Evolutionary conservation across 1,139 yeast species (phyloP).

Genomic region (Magnusiomyces ingens): DNA sequence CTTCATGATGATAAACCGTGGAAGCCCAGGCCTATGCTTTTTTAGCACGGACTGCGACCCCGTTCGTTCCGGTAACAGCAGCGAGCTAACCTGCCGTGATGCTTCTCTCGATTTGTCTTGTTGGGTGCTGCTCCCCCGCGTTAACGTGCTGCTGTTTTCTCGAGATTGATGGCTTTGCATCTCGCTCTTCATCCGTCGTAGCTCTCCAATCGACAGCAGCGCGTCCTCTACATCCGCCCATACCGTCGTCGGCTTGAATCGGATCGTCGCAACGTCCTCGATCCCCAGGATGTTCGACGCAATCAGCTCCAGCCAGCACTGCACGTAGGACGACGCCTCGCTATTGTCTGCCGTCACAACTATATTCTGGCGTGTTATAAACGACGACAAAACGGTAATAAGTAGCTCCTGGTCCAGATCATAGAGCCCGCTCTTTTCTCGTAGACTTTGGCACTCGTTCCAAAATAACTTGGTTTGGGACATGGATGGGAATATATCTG

Average conservation of each 20-base stretch:
- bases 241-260: neutral
- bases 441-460: neutral
- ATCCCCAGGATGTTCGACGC: slow-evolving; percentile 3
- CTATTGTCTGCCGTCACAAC: slow-evolving; percentile 4
- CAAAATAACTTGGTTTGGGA: neutral
- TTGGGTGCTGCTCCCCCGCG: no score
- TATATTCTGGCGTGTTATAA: slow-evolving; percentile 1
- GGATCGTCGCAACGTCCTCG: slow-evolving; percentile 2
- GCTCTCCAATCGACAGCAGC: neutral
- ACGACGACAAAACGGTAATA: neutral
- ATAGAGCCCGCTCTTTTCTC: neutral
- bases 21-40: neutral
- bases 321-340: neutral
- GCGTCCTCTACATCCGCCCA: slow-evolving; percentile 4
- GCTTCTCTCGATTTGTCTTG: no score
- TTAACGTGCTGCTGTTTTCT: neutral
- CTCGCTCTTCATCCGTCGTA: neutral
- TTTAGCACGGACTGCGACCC: neutral
- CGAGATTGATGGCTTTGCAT: neutral
- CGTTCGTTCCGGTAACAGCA: no score
- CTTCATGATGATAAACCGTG: slow-evolving; percentile 2
- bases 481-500: no score
- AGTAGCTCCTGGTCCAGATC: slow-evolving; percentile 1
- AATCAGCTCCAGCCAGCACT: slow-evolving; percentile 3
- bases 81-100: no score